Conservation (phyloP, 148 eudicot genomes). For the Camellia sinensis region DNA sequence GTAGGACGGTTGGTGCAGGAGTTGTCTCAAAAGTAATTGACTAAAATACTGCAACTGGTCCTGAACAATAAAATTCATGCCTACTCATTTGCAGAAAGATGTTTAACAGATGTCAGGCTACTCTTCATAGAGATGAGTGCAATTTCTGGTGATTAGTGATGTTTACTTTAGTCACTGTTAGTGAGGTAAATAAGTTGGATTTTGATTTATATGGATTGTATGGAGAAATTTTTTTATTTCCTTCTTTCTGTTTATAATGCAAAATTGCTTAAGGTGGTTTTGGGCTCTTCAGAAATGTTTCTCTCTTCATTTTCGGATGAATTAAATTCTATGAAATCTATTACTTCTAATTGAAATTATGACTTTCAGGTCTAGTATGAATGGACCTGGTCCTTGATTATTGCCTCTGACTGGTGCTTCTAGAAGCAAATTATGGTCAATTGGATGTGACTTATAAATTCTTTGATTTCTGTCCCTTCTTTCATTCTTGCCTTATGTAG, state of each 20-base stretch:
- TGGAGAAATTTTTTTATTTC: neutral
- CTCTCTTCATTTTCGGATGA: neutral
- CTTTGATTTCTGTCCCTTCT: neutral
- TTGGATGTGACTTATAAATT: neutral
- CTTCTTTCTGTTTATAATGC: neutral
- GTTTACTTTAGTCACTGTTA: neutral
- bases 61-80: neutral
- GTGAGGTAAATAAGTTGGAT: neutral
- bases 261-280: neutral
- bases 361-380: neutral
- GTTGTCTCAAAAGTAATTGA: constrained; percentile 68
- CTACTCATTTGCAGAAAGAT: neutral
- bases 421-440: neutral
- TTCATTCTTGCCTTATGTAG: constrained; percentile 4
- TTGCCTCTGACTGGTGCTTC: neutral
- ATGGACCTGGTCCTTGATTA: neutral
- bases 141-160: neutral
- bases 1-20: constrained; percentile 69
- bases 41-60: constrained; percentile 14
- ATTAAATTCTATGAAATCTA: neutral
- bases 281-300: neutral
- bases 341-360: neutral
- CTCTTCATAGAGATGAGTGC: neutral
- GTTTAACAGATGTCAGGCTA: neutral
- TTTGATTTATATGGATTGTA: neutral